Base-by-base conservation (phyloP, 2,329 filamentous ascomycete species). In the Arthrocladium fulminans region DNA sequence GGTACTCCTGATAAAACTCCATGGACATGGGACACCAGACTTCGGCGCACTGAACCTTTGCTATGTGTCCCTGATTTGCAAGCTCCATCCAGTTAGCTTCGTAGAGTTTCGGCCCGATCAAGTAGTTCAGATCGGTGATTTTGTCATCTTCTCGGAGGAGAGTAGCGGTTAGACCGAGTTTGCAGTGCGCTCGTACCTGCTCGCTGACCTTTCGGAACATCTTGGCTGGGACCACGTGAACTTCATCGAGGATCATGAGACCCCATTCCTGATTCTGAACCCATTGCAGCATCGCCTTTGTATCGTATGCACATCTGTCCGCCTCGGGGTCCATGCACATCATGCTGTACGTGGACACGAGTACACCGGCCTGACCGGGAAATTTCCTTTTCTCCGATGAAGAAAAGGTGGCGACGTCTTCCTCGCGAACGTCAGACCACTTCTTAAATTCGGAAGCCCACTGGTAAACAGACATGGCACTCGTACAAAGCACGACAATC, bases 1-100 rank as follows among this genome's bases (percentile, higher is more conserved):
- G 77, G 67, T 97, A 98, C 64, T 97, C 88, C 15, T 88, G 84
- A 65, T 96, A 97, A 64, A 98, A 98, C 59, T 98, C 92, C 0
- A 89, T 92, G 0, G 92, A 94, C 92, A 98, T 98, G 2, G 90
- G 88, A 62, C 92, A 98, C 92, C 92, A 98, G 5, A 98, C 92
- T 67, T 98, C 92, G 12, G 92, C 92, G 65, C 92, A 98, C 66
- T 98, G 92, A 1, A 98, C 92, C 57, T 88, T 84, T 29, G 92
- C 92, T 64, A 98, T 98, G 63, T 96, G 89, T 0, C 92, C 92
- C 67, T 96, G 88, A 61, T 96, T 87, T 1, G 90, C 92, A 34
- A 98, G 77, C 65, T 98, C 92, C 82, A 97, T 95, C 92, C 92
- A 98, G 65, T 98, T 98, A 23, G 92, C 92, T 67, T 98, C 92